A percentile compares a stretch with the other conserved stretches of the same genome.
phyloP scores from a whole-genome alignment of 495 filamentous ascomycete species.

The Penicillium manginii region DNA sequence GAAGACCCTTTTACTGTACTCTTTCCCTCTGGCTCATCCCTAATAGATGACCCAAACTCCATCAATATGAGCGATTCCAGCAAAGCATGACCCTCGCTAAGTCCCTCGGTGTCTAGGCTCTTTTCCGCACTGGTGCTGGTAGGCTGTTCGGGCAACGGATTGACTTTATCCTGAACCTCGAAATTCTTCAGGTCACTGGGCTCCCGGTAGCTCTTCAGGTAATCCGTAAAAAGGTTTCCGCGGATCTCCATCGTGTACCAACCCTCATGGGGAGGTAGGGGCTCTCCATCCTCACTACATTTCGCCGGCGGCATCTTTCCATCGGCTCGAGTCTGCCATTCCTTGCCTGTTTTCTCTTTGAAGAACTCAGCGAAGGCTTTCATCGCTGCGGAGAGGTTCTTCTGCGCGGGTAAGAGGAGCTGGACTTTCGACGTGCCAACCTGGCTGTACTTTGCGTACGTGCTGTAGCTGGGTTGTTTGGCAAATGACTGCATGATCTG shows the following conservation, averaged over 20 bases:
- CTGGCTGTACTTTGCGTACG: conserved; percentile 40
- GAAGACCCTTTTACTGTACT: background rate
- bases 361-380: conserved; percentile 60
- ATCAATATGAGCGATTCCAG: background rate
- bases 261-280: conserved; percentile 32
- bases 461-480: conserved; percentile 50
- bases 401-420: conserved; percentile 37
- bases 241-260: conserved; percentile 37
- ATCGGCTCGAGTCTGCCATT: conserved; percentile 56
- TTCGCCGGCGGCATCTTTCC: conserved; percentile 18
- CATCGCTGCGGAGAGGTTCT: conserved; percentile 40
- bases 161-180: background rate
- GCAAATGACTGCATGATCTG: conserved; percentile 58
- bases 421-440: conserved; percentile 28
- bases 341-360: conserved; percentile 52
- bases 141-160: background rate
- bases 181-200: background rate
- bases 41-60: background rate
- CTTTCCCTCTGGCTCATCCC: background rate
- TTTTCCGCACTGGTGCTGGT: no score
- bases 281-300: conserved; percentile 28
- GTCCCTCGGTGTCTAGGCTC: background rate
- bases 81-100: background rate
- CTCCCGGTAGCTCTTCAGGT: conserved; percentile 15
- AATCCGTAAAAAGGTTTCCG: conserved; percentile 24